These are phyloP conservation scores for Colletotrichum eremochloae DNA, from an alignment of 2,329 filamentous ascomycete species.

Conservation along the genomic window DNA sequence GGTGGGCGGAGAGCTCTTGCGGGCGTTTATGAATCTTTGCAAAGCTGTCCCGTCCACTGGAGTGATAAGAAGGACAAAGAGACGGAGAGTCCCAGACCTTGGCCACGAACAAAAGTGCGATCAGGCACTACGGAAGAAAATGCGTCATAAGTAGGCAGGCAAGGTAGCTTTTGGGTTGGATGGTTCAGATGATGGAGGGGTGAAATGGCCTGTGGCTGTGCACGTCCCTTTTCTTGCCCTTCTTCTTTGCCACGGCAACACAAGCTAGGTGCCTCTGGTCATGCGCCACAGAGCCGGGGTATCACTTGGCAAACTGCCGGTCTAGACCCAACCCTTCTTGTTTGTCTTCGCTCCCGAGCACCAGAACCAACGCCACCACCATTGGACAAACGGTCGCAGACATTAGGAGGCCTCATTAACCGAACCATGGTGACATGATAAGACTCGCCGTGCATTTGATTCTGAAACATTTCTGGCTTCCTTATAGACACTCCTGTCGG, in stretches of 20 bases:
- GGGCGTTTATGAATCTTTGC: constrained; percentile 32
- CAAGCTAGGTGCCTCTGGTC: constrained; percentile 6
- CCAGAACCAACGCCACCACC: neutral
- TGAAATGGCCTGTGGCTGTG: constrained; percentile 46
- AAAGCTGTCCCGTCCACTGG: constrained; percentile 30
- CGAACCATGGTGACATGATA: neutral
- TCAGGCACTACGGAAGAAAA: constrained; percentile 41
- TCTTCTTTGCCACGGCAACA: constrained; percentile 38
- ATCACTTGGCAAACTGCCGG: constrained; percentile 11
- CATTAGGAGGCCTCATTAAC: neutral
- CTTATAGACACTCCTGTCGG: neutral
- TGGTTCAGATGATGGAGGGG: constrained; percentile 39
- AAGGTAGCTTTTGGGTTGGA: constrained; percentile 37
- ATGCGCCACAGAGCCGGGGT: constrained; percentile 32
- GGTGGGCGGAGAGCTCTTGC: constrained; percentile 23
- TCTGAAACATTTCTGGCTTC: neutral
- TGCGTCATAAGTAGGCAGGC: constrained; percentile 50
- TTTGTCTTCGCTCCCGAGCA: neutral
- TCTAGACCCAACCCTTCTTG: constrained; percentile 7
- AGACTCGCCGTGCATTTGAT: neutral
- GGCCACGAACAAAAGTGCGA: constrained; percentile 34
- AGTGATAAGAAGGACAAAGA: constrained; percentile 24
- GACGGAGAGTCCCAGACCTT: constrained; percentile 32
- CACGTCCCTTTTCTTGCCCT: constrained; percentile 36
- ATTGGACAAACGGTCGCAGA: neutral